Evolutionary conservation across 495 filamentous ascomycete genomes (phyloP).

Genomic region (Hypoxylon rickii): DNA sequence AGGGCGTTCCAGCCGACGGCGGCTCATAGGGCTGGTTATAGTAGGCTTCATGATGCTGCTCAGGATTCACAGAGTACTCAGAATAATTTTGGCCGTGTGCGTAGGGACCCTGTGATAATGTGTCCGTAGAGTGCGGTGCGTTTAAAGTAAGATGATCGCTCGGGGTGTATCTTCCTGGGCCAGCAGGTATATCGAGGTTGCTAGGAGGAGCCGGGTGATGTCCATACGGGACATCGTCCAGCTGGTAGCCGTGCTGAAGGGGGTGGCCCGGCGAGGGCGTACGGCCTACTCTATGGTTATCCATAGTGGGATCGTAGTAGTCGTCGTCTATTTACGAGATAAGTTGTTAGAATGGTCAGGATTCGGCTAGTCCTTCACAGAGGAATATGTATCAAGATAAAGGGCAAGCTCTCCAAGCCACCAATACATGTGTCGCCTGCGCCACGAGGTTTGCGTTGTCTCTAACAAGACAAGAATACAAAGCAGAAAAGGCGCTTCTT

Average conservation of each 20-base stretch:
- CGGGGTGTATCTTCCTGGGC: slow-evolving; percentile 58
- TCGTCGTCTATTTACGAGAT: slow-evolving; percentile 59
- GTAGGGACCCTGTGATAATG: slow-evolving; percentile 64
- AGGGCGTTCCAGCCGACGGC: slow-evolving; percentile 43
- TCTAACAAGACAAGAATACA: slow-evolving; percentile 14
- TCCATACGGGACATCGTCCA: slow-evolving; percentile 69
- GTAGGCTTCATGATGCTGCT: slow-evolving; percentile 85
- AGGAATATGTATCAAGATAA: slow-evolving; percentile 8
- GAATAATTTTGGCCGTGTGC: slow-evolving; percentile 66
- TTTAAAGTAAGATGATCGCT: slow-evolving; percentile 42
- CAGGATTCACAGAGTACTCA: slow-evolving; percentile 78
- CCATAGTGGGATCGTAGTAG: slow-evolving; percentile 60
- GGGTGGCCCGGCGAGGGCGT: slow-evolving; percentile 62
- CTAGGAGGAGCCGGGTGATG: slow-evolving; percentile 38
- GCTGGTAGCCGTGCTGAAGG: slow-evolving; percentile 66
- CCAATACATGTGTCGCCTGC: slow-evolving; percentile 36
- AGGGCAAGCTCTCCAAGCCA: slow-evolving; percentile 1
- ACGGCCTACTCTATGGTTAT: slow-evolving; percentile 58
- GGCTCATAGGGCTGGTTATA: slow-evolving; percentile 82
- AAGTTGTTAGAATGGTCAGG: slow-evolving; percentile 19
- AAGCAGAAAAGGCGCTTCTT: slow-evolving; percentile 14
- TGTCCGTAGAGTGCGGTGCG: slow-evolving; percentile 76
- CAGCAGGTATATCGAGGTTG: slow-evolving; percentile 71
- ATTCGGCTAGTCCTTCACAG: background rate
- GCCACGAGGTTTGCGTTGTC: slow-evolving; percentile 35